A percentile compares a stretch with the other conserved stretches of the same genome.
Evolutionary conservation across 352 stramenopile species (phyloP).

Genomic region (Phytophthora aleatoria): DNA sequence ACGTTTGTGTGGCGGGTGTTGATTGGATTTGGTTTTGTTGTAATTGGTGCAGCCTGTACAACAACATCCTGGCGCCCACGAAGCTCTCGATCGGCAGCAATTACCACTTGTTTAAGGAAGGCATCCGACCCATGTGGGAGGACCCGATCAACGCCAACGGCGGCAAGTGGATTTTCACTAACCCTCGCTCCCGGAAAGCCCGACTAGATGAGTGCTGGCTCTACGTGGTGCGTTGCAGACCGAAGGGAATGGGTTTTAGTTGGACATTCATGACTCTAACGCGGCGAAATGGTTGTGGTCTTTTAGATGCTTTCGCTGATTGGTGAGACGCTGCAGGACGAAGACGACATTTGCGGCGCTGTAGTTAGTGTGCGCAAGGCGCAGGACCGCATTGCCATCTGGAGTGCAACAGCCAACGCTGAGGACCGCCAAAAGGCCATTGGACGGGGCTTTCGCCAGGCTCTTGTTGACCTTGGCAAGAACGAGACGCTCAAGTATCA

Average conservation of each 20-base stretch:
- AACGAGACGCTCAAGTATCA: conserved; percentile 91
- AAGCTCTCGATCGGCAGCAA: conserved; percentile 93
- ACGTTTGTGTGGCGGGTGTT: conserved; percentile 1
- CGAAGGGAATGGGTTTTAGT: background rate
- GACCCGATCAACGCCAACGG: conserved; percentile 94
- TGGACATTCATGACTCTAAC: background rate
- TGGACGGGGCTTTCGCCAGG: conserved; percentile 78
- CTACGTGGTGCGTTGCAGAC: conserved; percentile 80
- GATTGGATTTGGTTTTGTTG: conserved; percentile 1
- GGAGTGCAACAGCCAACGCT: conserved; percentile 85
- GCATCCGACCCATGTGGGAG: conserved; percentile 98
- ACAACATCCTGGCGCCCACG: conserved; percentile 93
- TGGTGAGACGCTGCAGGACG: conserved; percentile 94
- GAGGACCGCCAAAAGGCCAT: conserved; percentile 82
- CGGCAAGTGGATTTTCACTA: conserved; percentile 97
- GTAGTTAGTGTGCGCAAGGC: conserved; percentile 96
- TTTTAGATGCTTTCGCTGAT: conserved; percentile 94
- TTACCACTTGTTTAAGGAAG: conserved; percentile 98
- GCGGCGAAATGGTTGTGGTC: background rate
- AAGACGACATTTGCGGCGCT: conserved; percentile 94
- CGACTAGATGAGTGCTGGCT: conserved; percentile 96
- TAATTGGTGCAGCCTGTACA: conserved; percentile 75
- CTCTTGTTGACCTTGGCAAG: conserved; percentile 85
- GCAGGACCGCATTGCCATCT: conserved; percentile 96
- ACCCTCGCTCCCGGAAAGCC: conserved; percentile 92